These are phyloP conservation scores for Amorphotheca resinae DNA, from an alignment of 495 filamentous ascomycete species.

Conservation along the genomic window DNA sequence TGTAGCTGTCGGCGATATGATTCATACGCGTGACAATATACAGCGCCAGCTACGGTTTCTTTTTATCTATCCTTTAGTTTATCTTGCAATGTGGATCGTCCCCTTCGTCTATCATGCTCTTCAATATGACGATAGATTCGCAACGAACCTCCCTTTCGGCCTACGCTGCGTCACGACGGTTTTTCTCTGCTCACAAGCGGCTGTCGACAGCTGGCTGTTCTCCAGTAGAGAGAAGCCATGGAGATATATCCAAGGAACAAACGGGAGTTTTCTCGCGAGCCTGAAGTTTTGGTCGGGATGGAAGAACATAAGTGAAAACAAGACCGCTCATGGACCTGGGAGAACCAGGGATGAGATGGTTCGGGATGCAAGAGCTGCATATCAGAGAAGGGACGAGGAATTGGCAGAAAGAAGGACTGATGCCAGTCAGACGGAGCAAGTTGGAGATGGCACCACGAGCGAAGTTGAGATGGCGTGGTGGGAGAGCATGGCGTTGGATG, in stretches of 20 bases:
- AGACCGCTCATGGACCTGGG: slow-evolving; percentile 12
- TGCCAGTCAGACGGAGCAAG: background rate
- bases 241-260: slow-evolving; percentile 39
- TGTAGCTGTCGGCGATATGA: slow-evolving; percentile 20
- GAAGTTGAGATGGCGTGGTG: slow-evolving; percentile 18
- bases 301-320: slow-evolving; percentile 18
- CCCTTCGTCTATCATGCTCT: slow-evolving; percentile 52
- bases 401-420: slow-evolving; percentile 16
- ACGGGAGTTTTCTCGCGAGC: slow-evolving; percentile 30
- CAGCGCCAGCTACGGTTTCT: slow-evolving; percentile 53
- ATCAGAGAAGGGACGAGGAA: slow-evolving; percentile 30
- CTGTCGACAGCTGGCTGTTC: slow-evolving; percentile 56
- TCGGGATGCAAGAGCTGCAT: slow-evolving; percentile 31
- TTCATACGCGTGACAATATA: slow-evolving; percentile 38
- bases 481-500: slow-evolving; percentile 5
- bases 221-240: slow-evolving; percentile 54
- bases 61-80: slow-evolving; percentile 60
- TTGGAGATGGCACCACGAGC: background rate
- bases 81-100: slow-evolving; percentile 60
- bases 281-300: slow-evolving; percentile 31
- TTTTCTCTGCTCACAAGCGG: slow-evolving; percentile 42
- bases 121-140: slow-evolving; percentile 42
- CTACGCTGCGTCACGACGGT: slow-evolving; percentile 42
- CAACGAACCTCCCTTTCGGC: slow-evolving; percentile 35
- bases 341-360: slow-evolving; percentile 31